Base-by-base conservation (phyloP, 2,329 filamentous ascomycete genomes). In the Venturiaceae sp. region DNA sequence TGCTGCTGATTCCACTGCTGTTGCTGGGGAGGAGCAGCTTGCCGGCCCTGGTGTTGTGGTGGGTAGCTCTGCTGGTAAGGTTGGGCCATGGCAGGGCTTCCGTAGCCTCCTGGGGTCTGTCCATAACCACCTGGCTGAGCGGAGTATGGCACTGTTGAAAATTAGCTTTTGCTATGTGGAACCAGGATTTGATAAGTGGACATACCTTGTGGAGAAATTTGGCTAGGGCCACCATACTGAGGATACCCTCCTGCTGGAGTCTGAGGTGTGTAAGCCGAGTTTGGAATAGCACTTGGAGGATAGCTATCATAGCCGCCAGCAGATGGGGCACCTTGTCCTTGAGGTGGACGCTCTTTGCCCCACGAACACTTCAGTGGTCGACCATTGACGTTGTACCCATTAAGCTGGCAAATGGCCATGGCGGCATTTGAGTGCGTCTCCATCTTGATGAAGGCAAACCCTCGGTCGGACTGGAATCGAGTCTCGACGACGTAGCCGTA, bases 401-500 rank as follows among this genome's bases (percentile, higher is more conserved):
- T 97, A 69, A 99, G 82, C 71, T 97, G 92, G 54, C 58, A 60
- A 69, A 99, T 99, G 34, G 92, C 91, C 88, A 96, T 96, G 58
- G 94, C 92, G 3, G 94, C 94, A 69, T 96, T 96, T 77, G 99
- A 94, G 69, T 99, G 94, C 6, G 86, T 88, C 72, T 99, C 94
- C 92, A 99, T 96, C 80, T 99, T 99, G 74, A 99, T 90, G 72
- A 99, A 99, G 7, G 94, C 91, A 71, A 99, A 99, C 14, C 94
- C 94, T 65, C 94, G 89, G 72, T 99, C 94, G 58, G 94, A 91
- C 76, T 99, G 94, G 82, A 99, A 95, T 61, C 94, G 89, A 55
- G 92, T 96, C 76, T 99, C 94, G 55, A 95, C 88, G 47, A 99
- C 94, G 68, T 90, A 97, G 59, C 94, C 94, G 70, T 97, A 99